Base-by-base conservation (phyloP, 2,329 filamentous ascomycete genomes). In the Arthrinium puccinioides region DNA sequence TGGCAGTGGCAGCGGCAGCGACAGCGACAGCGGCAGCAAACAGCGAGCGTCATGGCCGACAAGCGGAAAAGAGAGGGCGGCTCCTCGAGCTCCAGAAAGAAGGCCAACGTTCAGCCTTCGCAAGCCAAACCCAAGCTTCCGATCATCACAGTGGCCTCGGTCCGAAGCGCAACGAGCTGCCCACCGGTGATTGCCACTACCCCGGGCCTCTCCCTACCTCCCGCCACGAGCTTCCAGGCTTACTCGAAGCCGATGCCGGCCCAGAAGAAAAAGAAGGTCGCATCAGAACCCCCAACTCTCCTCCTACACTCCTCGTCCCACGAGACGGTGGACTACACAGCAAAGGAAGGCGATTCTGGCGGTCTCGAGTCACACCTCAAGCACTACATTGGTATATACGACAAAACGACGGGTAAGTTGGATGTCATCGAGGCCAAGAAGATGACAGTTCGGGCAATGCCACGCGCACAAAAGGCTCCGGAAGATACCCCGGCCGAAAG, bases 341-440 rank as follows among this genome's bases (percentile, higher is more conserved):
- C 66, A 20, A 68, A 70, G 40, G 74, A 80, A 51, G 70, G 75
- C 34, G 61, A 62, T 10, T 50, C 51, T 2, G 56, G 57, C 19
- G 61, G 59, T 9, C 49, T 54, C 10, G 62, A 70, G 39, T 53
- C 63, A 5, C 53, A 72, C 4, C 45, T 80, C 31, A 80, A 76
- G 37, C 77, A 84, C 55, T 84, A 79, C 51, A 59, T 84, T 20
- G 80, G 77, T 13, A 62, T 84, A 5, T 82, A 74, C 43, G 78
- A 84, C 47, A 74, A 76, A 1, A 60, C 66, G 23, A 78, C 73
- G 0, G 74, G 74, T 15, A 64, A 74, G 45, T 55, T 84, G 29
- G 65, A 81, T 46, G 66, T 84, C 23, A 64, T 82, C 14, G 70
- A 80, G 51, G 76, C 76, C 13, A 77, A 76, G 56, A 82, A 75